Base-by-base conservation (phyloP, 2,329 filamentous ascomycete genomes). In the Orbilia blumenaviensis region DNA sequence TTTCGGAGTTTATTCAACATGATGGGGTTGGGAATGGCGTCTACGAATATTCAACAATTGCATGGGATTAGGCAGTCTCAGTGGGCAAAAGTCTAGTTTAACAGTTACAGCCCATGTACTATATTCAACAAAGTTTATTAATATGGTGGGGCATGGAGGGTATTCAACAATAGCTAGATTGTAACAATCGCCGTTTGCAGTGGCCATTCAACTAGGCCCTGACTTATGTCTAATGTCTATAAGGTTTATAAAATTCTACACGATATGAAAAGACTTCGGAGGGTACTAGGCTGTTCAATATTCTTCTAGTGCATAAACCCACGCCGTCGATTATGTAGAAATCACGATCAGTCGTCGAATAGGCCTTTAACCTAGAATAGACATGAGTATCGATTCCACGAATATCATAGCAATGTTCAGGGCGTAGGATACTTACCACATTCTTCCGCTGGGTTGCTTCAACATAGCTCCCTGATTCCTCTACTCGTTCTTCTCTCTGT, bases 1-100 rank as follows among this genome's bases (percentile, higher is more conserved):
- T 60, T 38, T 38, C 14, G 67, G 67, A 66, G 60, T 64, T 72
- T 64, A 72, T 72, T 72, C 67, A 72, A 72, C 67, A 72, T 72
- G 67, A 63, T 42, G 34, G 48, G 48, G 58, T 21, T 25, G 27
- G 60, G 38, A 63, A 66, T 21, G 67, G 67, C 58, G 67, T 50
- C 38, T 16, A 25, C 18, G 34, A 72, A 27, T 44, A 46, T 64
- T 72, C 60, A 72, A 72, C 67, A 66, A 63, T 60, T 50, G 14
- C 42, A 46, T 4, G 56, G 25, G 29, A n/a, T n/a, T n/a, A n/a
- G n/a, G n/a, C n/a, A n/a, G n/a, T n/a, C n/a, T n/a, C n/a, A n/a
- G 34, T 16, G 21, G n/a, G 16, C 2, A 34, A 25, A 14, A n/a
- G 5, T 25, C 12, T 8, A 14, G 25, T 75, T 75, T 64, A 68